Evolutionary conservation across 2,329 filamentous ascomycete genomes (phyloP).

Genomic region (Beauveria scarabaeidicola): DNA sequence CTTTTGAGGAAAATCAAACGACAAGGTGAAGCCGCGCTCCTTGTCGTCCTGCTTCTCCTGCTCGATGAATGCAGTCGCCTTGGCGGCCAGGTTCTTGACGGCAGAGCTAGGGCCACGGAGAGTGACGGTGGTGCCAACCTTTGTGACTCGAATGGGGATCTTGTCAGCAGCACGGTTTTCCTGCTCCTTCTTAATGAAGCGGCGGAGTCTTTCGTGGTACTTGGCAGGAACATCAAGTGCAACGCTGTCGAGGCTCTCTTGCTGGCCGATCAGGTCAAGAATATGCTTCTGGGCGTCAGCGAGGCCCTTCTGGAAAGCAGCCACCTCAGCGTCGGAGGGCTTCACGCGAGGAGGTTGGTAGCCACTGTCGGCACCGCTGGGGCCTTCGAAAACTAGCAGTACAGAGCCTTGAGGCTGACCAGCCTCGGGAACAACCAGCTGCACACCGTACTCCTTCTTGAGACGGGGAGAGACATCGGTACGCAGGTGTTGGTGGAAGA

Average conservation of each 20-base stretch:
- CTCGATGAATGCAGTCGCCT: conserved; percentile 70
- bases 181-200: conserved; percentile 58
- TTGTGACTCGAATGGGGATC: conserved; percentile 52
- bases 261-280: conserved; percentile 47
- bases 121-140: conserved; percentile 52
- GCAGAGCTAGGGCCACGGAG: conserved; percentile 68
- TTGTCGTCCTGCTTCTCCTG: conserved; percentile 90
- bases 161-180: conserved; percentile 46
- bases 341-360: conserved; percentile 48
- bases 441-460: conserved; percentile 62
- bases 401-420: conserved; percentile 52
- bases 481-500: conserved; percentile 67
- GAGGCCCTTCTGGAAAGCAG: conserved; percentile 46
- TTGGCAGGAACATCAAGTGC: conserved; percentile 52
- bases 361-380: conserved; percentile 34
- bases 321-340: conserved; percentile 42
- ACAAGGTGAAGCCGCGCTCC: conserved; percentile 77
- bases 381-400: conserved; percentile 67
- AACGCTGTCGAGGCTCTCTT: conserved; percentile 43
- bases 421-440: conserved; percentile 61
- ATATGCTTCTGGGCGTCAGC: conserved; percentile 50
- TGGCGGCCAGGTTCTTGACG: conserved; percentile 63
- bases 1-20: conserved; percentile 92
- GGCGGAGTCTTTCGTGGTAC: conserved; percentile 55
- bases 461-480: conserved; percentile 55